Evolutionary conservation across 2,329 filamentous ascomycete species (phyloP).

Genomic region (Aspergillus persii): DNA sequence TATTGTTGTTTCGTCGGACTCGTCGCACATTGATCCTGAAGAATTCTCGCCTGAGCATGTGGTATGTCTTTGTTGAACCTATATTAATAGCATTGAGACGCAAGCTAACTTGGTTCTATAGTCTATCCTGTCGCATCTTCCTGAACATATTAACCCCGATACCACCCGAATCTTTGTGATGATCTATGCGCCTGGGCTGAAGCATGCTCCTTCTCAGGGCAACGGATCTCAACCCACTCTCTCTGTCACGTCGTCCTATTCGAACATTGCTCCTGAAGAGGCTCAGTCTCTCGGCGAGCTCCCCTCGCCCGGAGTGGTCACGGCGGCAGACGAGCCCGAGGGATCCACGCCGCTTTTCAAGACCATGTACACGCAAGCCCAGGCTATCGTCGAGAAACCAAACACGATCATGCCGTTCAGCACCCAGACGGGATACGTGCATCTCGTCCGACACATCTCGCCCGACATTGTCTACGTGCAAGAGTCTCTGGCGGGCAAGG

Average conservation of each 20-base stretch:
- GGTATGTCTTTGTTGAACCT: slow-evolving; percentile 53
- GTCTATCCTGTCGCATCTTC: slow-evolving; percentile 87
- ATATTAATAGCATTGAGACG: not conserved
- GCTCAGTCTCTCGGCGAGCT: slow-evolving; percentile 41
- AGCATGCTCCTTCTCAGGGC: slow-evolving; percentile 51
- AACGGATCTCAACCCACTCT: slow-evolving; percentile 55
- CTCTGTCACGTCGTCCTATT: slow-evolving; percentile 77
- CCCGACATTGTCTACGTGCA: slow-evolving; percentile 87
- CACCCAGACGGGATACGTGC: slow-evolving; percentile 74
- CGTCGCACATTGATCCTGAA: slow-evolving; percentile 56
- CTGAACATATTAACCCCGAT: slow-evolving; percentile 70
- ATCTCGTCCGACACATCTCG: slow-evolving; percentile 80
- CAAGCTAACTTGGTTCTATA: slow-evolving; percentile 34
- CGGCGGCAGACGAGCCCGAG: slow-evolving; percentile 40
- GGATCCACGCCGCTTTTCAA: slow-evolving; percentile 65
- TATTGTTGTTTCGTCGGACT: slow-evolving; percentile 81
- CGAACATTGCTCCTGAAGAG: slow-evolving; percentile 76
- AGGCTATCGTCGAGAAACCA: slow-evolving; percentile 76
- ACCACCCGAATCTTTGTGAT: slow-evolving; percentile 79
- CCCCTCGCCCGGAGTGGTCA: slow-evolving; percentile 21
- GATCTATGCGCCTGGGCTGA: slow-evolving; percentile 80
- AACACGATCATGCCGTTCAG: slow-evolving; percentile 87
- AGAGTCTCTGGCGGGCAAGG: slow-evolving; percentile 73
- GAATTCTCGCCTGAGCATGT: slow-evolving; percentile 70
- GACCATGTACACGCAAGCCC: slow-evolving; percentile 75